Evolutionary conservation across 1,284 basidiomycete species (phyloP), one percentile per base, ranked within the genome.

Genomic region (Testicularia cyperi): DNA sequence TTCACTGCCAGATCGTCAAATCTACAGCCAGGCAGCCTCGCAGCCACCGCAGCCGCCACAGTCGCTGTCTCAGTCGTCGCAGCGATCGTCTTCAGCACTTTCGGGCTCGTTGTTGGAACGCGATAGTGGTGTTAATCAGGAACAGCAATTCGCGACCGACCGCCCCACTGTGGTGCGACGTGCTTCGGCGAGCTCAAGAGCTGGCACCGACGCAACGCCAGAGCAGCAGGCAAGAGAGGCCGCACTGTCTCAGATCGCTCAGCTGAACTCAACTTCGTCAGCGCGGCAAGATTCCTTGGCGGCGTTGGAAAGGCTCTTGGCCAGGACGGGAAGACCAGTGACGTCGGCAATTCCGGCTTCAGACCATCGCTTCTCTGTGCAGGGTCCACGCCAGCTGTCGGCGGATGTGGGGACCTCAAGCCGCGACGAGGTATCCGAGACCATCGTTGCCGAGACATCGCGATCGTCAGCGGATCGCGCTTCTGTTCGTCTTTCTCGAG

Each of bases 231-330:
- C 63, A 12, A 44, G 44, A 3, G 41, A 56, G 4, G 57, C 62
- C 24, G 63, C 57, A 5, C 49, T 65, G n/a, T 33, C 48, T 1
- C 63, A 65, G 48, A 65, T 62, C 16, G 63, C 63, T 15, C 49
- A 54, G 42, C 47, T 65, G 10, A 44, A 40, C 10, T 39, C 51
- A 4, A 35, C 48, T 8, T 26, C 43, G 4, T 29, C 41, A 24
- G 19, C 56, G 6, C 39, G 42, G 16, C 57, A 56, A 23, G 57
- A 65, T 28, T 65, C 57, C 8, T 35, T 65, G 5, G 63, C 63
- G 2, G 58, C 63, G 7, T 28, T 65, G 13, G 63, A 65, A 25
- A 32, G 63, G n/a, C 44, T 65, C 1, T 44, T 65, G 2, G 54
- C 60, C 1, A 55, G 41, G 31, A 64, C 54, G 0, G 35, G 48